phyloP scores from a whole-genome alignment of 2,329 filamentous ascomycete species.

The Calonectria pauciramosa region DNA sequence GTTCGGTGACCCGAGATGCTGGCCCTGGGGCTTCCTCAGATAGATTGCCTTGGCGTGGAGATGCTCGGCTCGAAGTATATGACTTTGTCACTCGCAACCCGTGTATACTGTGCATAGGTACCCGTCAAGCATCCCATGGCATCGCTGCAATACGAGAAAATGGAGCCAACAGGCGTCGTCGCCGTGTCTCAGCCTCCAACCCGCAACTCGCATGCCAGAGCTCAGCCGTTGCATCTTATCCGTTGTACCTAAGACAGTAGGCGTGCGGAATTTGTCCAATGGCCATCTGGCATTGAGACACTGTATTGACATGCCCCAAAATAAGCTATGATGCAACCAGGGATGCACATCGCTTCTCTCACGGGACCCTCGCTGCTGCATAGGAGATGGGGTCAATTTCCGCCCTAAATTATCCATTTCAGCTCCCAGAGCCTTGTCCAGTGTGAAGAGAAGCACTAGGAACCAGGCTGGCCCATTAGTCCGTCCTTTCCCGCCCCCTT shows the following conservation, averaged over 20 bases:
- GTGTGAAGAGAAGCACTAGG: too few species aligned
- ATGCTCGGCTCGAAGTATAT: background rate
- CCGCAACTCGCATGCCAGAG: conserved; percentile 5
- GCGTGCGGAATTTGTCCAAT: background rate
- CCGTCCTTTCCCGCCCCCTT: background rate
- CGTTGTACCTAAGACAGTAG: background rate
- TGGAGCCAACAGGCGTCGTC: background rate
- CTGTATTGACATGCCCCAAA: background rate
- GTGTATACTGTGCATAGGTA: background rate
- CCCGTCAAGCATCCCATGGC: background rate
- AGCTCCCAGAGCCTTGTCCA: background rate
- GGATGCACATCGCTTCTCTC: background rate
- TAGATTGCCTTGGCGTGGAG: background rate
- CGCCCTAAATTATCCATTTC: background rate
- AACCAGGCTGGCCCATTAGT: background rate
- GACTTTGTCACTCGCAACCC: background rate
- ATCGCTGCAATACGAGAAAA: background rate
- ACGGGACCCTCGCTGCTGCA: background rate
- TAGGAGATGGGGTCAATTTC: background rate
- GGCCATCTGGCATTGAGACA: background rate
- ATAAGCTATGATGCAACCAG: background rate
- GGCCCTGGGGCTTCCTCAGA: conserved; percentile 1
- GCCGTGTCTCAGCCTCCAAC: conserved; percentile 22
- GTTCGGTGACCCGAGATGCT: background rate
- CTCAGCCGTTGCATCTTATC: background rate